Conservation (phyloP, 306 rosid species). For the Calophaca sinica region DNA sequence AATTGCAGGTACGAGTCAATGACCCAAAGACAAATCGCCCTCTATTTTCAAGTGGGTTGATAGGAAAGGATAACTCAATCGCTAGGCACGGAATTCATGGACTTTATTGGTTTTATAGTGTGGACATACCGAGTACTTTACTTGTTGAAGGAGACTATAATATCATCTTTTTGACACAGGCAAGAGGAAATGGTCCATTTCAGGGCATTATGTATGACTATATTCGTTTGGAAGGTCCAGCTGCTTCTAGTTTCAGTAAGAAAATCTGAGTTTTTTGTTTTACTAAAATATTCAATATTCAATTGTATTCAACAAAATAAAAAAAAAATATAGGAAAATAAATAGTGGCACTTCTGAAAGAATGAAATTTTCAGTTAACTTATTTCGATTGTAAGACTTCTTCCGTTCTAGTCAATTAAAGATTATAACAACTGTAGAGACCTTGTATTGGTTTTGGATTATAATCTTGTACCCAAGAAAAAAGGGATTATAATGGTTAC, state of each 20-base stretch:
- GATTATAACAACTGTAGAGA: too few relatives aligned
- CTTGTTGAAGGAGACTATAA: conserved; percentile 81
- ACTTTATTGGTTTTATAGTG: conserved; percentile 74
- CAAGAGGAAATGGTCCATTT: conserved; percentile 75
- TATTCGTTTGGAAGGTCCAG: conserved; percentile 83
- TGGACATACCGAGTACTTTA: conserved; percentile 50
- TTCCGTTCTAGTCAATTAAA: not conserved
- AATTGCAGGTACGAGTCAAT: conserved; percentile 75
- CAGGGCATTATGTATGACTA: conserved; percentile 88
- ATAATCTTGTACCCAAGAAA: not conserved
- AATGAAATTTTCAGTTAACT: not conserved
- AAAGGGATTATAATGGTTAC: too few relatives aligned
- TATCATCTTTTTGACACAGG: conserved; percentile 70
- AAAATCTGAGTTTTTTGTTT: conserved; percentile 13
- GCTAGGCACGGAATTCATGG: conserved; percentile 98
- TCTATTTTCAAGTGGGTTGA: conserved; percentile 80
- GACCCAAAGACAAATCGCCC: conserved; percentile 65
- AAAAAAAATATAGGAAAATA: not conserved
- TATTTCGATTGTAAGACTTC: conserved; percentile 1
- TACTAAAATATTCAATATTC: not conserved
- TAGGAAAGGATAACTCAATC: conserved; percentile 88
- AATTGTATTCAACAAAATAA: not conserved
- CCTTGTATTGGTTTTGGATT: conserved; percentile 1
- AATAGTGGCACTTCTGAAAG: not conserved
- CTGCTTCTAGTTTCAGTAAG: conserved; percentile 1